Evolutionary conservation across 129 eudicot species (phyloP).

Genomic region (Pseudognaphalium luteoalbum): DNA sequence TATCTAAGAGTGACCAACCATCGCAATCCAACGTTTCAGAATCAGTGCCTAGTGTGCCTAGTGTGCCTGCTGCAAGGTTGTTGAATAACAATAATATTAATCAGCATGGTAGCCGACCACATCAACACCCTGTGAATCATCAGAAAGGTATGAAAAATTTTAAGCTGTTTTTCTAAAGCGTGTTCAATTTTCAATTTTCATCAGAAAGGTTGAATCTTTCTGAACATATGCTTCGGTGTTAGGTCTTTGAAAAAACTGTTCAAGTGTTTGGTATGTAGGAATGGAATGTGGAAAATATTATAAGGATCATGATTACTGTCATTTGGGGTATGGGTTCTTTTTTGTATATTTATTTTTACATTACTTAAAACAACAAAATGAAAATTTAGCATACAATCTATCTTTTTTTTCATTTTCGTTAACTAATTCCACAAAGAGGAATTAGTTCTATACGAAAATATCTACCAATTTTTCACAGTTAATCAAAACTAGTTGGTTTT

Average conservation of each 20-base stretch:
- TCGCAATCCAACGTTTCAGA: constrained; percentile 48
- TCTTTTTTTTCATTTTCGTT: background rate
- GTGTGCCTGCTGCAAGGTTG: constrained; percentile 41
- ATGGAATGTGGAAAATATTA: background rate
- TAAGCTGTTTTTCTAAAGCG: background rate
- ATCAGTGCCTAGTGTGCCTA: constrained; percentile 38
- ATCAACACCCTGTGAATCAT: constrained; percentile 59
- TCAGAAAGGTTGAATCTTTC: background rate
- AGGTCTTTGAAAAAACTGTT: background rate
- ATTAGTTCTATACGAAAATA: too few species aligned
- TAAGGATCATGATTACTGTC: background rate
- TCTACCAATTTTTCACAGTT: background rate
- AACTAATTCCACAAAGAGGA: constrained; percentile 67
- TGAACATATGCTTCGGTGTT: too few species aligned
- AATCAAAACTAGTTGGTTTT: background rate
- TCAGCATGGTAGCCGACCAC: constrained; percentile 50
- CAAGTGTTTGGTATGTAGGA: background rate
- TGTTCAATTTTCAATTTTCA: background rate
- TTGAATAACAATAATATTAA: constrained; percentile 36
- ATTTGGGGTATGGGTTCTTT: background rate
- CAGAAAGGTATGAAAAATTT: constrained; percentile 63
- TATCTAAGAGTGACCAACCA: constrained; percentile 51
- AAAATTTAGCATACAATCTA: too few species aligned
- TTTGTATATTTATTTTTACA: too few species aligned
- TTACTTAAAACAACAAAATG: background rate